Base-by-base conservation (phyloP, 345 rosid species). In the Citrus cavaleriei region DNA sequence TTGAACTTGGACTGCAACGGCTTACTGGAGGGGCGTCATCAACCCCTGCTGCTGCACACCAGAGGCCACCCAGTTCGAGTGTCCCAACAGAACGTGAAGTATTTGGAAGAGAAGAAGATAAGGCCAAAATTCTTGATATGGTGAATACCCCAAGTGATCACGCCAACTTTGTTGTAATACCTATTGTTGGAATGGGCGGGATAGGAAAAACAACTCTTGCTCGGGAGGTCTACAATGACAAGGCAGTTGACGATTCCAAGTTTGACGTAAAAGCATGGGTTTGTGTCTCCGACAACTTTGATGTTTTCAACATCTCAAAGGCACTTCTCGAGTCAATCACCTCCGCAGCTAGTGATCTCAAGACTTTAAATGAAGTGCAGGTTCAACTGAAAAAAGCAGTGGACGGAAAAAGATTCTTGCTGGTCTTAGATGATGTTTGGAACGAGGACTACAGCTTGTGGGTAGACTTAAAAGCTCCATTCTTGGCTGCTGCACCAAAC, bases 161-260 rank as follows among this genome's bases (percentile, higher is more conserved):
- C 24, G 25, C 7, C 10, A 61, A 42, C 10, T 40, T 61, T 28
- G 75, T 4, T 14, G 57, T 73, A 7, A 59, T 73, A 57, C 28
- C 49, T n/a, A 73, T 73, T 14, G 51, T 73, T 0, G 76, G 64
- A 3, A 73, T 73, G 76, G 66, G 49, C 14, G 76, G 76, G 10
- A 2, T 73, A 0, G 66, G 76, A 13, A 73, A 58, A 58, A 72
- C 76, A 58, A 73, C 76, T 30, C 28, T 35, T 24, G 66, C 66
- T 34, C 30, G 64, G 10, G 12, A 22, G 4, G 22, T 73, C 2
- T 58, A 58, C 64, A 35, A 59, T 16, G 34, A 58, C 30, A 34
- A 34, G 67, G 12, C 5, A 0, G 13, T 34, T 13, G 32, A 25
- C 4, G 55, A 7, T 12, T 59, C 38, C 49, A 3, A 68, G 32